These are phyloP conservation scores for Domatiomyces globalis DNA, from an alignment of 2,329 filamentous ascomycete species.

Conservation along the genomic window DNA sequence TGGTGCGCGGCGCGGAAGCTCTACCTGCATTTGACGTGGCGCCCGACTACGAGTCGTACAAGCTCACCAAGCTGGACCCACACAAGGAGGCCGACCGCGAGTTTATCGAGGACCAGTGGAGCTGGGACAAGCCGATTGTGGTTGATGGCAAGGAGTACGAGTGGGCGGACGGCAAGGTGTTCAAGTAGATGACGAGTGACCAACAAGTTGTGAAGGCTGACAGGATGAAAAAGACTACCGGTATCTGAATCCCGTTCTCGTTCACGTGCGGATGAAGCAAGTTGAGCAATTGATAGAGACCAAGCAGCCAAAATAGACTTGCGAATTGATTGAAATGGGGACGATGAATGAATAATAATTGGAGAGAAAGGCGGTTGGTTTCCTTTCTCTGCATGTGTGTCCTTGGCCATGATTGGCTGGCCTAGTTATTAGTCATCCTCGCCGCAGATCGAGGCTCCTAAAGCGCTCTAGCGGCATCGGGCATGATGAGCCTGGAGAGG, in stretches of 20 bases:
- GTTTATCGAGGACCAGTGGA: conserved; percentile 77
- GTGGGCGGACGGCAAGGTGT: conserved; percentile 90
- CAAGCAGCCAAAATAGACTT: neutral
- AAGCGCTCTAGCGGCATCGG: neutral
- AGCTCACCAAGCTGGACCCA: conserved; percentile 91
- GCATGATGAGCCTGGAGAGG: neutral
- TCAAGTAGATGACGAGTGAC: conserved; percentile 58
- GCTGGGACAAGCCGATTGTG: conserved; percentile 72
- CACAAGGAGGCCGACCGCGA: conserved; percentile 70
- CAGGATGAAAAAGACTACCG: too few species aligned
- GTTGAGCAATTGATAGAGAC: neutral
- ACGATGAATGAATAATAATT: too few species aligned
- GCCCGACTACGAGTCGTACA: conserved; percentile 92
- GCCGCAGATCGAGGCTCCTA: too few species aligned
- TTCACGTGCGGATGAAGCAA: neutral
- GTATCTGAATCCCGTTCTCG: neutral
- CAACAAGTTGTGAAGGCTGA: neutral
- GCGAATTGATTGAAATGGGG: neutral
- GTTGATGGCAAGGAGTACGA: conserved; percentile 78
- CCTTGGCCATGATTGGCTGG: too few species aligned
- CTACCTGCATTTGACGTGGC: conserved; percentile 86
- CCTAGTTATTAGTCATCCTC: too few species aligned
- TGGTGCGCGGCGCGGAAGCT: conserved; percentile 83
- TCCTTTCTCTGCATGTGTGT: too few species aligned
- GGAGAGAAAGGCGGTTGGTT: too few species aligned